Conservation (phyloP, 768 basidiomycete genomes). For the Russula ochroleuca region DNA sequence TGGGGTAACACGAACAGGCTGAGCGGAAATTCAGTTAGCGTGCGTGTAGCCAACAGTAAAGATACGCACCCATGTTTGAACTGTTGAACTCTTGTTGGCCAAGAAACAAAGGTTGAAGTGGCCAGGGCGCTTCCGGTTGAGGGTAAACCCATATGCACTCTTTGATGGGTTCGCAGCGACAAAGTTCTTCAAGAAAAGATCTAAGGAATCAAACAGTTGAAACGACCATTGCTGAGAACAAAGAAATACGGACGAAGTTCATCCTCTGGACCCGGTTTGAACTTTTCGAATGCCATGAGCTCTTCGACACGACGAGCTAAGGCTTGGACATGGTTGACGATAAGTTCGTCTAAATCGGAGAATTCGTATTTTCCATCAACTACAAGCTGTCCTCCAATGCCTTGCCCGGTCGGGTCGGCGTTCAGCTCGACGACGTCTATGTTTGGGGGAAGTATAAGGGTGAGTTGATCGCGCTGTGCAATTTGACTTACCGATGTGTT, state of each 20-base stretch:
- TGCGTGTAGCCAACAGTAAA: neutral
- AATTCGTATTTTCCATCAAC: conserved; percentile 79
- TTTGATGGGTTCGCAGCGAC: conserved; percentile 90
- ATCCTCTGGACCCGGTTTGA: conserved; percentile 81
- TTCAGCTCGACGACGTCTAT: conserved; percentile 65
- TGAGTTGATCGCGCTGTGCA: neutral
- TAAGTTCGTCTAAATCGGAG: conserved; percentile 92
- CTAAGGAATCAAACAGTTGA: conserved; percentile 39
- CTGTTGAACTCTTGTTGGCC: conserved; percentile 83
- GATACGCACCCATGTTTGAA: conserved; percentile 81
- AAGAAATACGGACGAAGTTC: conserved; percentile 72
- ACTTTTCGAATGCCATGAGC: conserved; percentile 92
- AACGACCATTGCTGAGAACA: conserved; percentile 6
- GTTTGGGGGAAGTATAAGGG: neutral
- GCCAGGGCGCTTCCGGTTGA: conserved; percentile 85
- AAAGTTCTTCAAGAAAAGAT: conserved; percentile 82
- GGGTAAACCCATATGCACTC: conserved; percentile 92
- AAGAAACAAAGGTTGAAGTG: conserved; percentile 93
- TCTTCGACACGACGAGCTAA: conserved; percentile 93
- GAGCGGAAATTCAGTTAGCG: neutral
- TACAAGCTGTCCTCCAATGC: conserved; percentile 56
- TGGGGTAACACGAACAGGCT: conserved; percentile 85
- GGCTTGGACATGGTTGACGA: conserved; percentile 94
- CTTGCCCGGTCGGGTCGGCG: conserved; percentile 66
- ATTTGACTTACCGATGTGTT: conserved; percentile 77